Percentiles rank a stretch among this genome's conserved stretches.
These are phyloP conservation scores for Nannizzia gypsea DNA, from an alignment of 2,329 filamentous ascomycete genomes.

Conservation along the genomic window DNA sequence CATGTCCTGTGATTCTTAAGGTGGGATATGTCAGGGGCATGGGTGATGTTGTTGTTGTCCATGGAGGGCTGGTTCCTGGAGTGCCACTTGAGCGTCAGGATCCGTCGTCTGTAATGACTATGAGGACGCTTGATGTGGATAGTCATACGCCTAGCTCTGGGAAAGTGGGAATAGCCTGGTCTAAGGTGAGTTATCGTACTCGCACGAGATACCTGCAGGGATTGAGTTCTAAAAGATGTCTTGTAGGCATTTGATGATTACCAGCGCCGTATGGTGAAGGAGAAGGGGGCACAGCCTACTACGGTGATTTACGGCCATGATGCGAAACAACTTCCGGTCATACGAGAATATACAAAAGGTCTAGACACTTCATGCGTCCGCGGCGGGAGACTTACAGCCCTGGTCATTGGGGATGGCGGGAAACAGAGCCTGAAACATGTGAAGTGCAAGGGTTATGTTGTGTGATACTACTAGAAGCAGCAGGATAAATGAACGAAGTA, in stretches of 20 bases:
- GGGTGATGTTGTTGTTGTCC: constrained; percentile 62
- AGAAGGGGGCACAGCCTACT: constrained; percentile 30
- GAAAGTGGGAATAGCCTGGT: constrained; percentile 51
- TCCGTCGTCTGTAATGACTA: constrained; percentile 77
- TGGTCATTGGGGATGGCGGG: constrained; percentile 55
- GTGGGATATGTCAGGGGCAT: constrained; percentile 51
- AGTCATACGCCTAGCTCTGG: constrained; percentile 47
- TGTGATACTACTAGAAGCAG: not conserved
- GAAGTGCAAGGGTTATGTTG: constrained; percentile 24
- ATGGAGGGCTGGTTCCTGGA: constrained; percentile 73
- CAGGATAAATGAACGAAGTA: not conserved
- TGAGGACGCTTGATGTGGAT: constrained; percentile 62
- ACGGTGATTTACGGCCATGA: constrained; percentile 87
- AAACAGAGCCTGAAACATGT: constrained; percentile 33
- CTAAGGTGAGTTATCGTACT: constrained; percentile 38
- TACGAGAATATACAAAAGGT: constrained; percentile 63
- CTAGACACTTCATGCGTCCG: constrained; percentile 73
- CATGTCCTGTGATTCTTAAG: constrained; percentile 65
- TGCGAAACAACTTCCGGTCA: constrained; percentile 55
- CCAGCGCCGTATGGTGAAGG: constrained; percentile 20
- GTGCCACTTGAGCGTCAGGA: constrained; percentile 59
- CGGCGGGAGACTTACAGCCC: constrained; percentile 62
- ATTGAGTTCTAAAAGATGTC: not conserved
- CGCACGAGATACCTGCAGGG: not conserved
- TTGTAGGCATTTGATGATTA: constrained; percentile 41